Evolutionary conservation across 1,284 basidiomycete species (phyloP), one percentile per base, ranked within the genome.

Genomic region (Ceratorhiza oryzae-sativae): DNA sequence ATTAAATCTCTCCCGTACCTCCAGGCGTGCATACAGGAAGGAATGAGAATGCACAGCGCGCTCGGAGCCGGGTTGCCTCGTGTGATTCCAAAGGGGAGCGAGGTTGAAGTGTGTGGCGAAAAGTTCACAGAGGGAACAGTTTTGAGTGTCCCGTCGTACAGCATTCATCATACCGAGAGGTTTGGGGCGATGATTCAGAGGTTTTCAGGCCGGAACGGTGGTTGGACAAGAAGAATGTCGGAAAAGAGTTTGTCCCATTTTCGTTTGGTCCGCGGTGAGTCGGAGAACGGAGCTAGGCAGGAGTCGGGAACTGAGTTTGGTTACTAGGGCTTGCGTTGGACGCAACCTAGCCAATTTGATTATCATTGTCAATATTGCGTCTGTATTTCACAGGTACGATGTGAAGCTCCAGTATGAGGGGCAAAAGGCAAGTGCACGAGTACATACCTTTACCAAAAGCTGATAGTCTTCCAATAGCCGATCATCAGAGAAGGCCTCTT

Each of bases 61-160:
- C 89, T 88, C 1, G 87, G 89, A 1, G 84, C 95, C 59, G 94
- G 94, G 25, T 86, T 96, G n/a, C 90, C 92, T n/a, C 88, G 93
- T 46, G 75, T 91, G 67, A 88, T 88, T 4, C 90, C 91, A 1
- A 83, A 87, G 70, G 90, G 88, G 51, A 9, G 15, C 13, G 90
- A 90, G 9, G 77, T 92, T 74, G 85, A 83, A 12, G 81, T 91
- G 5, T 77, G 80, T 48, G 90, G 84, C 6, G 79, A 84, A 71
- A 81, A 82, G 76, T 93, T 94, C 85, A 86, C 87, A 32, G 84
- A 83, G 58, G 93, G 91, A n/a, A 83, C 90, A 0, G 80, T 91
- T 13, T 81, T 92, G 63, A 89, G 88, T 71, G 90, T 92, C 6
- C 89, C 90, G 13, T 88, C 87, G 34, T 94, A 89, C 79, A 88